Evolutionary conservation across 2,329 filamentous ascomycete species (phyloP).

Genomic region (Elsinoe fawcettii): DNA sequence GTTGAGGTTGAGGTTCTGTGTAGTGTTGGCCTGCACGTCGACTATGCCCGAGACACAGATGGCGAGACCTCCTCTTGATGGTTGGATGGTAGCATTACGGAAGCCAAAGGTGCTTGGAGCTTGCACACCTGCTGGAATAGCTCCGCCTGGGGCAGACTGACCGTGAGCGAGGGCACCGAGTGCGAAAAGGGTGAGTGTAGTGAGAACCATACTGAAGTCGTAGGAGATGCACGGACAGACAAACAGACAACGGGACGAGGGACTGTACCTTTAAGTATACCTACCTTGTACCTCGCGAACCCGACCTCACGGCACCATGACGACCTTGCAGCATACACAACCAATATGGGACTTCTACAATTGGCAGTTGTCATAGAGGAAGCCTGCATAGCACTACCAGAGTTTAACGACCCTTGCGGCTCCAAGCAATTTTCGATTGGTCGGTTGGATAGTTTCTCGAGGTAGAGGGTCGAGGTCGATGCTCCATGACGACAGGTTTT

Average conservation of each 20-base stretch:
- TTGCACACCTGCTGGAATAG: constrained; percentile 15
- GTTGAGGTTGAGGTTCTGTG: constrained; percentile 25
- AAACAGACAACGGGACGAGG: background rate
- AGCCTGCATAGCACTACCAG: constrained; percentile 4
- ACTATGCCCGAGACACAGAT: constrained; percentile 26
- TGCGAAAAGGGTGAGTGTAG: constrained; percentile 3
- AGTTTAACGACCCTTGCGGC: constrained; percentile 1
- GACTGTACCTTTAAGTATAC: constrained; percentile 2
- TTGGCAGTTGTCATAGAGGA: constrained; percentile 8
- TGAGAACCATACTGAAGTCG: background rate
- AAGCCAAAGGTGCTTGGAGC: constrained; percentile 18
- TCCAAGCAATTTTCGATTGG: constrained; percentile 7
- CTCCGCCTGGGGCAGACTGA: background rate
- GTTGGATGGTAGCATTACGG: constrained; percentile 19
- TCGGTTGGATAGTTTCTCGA: background rate
- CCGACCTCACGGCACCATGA: constrained; percentile 8
- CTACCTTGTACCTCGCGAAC: background rate
- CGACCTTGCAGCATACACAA: constrained; percentile 2
- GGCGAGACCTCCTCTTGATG: constrained; percentile 24
- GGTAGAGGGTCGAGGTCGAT: background rate
- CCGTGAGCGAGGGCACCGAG: constrained; percentile 6
- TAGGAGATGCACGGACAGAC: background rate
- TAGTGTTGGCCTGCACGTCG: constrained; percentile 22
- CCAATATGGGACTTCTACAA: background rate
- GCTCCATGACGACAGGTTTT: constrained; percentile 10